Conservation (phyloP, 257 asterid species). For the Solanum okadae region DNA sequence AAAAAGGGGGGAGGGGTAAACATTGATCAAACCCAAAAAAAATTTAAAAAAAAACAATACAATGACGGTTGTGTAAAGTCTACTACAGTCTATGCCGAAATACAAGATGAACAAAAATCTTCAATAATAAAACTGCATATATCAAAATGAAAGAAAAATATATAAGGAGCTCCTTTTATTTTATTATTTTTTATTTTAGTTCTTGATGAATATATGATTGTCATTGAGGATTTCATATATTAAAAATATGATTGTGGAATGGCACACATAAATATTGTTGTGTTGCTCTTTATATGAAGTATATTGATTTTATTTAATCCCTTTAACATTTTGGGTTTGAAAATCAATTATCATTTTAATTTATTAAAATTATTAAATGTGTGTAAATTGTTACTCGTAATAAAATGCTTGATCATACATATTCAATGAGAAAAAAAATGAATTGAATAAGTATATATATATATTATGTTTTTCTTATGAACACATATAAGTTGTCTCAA, state of each 20-base stretch:
- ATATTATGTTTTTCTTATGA: no score
- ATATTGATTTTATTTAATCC: neutral
- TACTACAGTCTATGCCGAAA: neutral
- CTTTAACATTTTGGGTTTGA: neutral
- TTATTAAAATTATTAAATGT: no score
- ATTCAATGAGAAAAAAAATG: neutral
- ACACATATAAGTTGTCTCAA: no score
- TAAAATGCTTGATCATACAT: neutral
- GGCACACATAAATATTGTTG: neutral
- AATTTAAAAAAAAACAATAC: no score
- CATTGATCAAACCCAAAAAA: no score
- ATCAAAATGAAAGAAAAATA: no score
- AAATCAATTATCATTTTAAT: neutral
- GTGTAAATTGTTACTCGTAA: neutral
- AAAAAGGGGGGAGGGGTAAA: no score
- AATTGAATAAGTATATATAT: neutral
- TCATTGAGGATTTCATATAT: neutral
- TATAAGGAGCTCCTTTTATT: no score
- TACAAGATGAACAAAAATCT: no score
- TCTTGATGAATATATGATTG: neutral
- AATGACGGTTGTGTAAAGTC: no score
- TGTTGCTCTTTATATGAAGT: neutral
- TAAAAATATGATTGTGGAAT: neutral
- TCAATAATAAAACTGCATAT: neutral
- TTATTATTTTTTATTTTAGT: neutral